Conservation (phyloP, 768 basidiomycete species). For the Kwoniella heveanensis region DNA sequence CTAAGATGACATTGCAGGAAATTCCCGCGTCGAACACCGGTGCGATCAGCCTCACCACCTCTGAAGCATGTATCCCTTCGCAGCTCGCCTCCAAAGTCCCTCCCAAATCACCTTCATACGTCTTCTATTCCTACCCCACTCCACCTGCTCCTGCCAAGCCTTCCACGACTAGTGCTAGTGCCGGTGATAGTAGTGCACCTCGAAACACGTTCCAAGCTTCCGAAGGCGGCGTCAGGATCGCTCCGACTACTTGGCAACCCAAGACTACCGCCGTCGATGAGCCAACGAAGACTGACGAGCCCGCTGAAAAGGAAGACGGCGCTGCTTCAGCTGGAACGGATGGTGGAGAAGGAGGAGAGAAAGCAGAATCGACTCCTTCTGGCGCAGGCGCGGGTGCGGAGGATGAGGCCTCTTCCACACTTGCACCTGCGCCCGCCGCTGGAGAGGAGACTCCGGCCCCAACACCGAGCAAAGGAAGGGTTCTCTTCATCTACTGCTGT, state of each 20-base stretch:
- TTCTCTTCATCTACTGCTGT: conserved; percentile 88
- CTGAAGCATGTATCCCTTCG: conserved; percentile 43
- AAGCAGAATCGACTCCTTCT: background rate
- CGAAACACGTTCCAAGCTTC: conserved; percentile 46
- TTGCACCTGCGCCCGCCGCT: conserved; percentile 3
- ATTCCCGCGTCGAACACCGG: conserved; percentile 34
- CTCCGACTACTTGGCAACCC: conserved; percentile 20
- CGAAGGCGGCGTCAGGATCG: conserved; percentile 38
- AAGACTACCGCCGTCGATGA: background rate
- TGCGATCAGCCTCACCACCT: conserved; percentile 31
- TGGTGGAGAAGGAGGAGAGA: conserved; percentile 1
- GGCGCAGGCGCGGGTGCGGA: background rate
- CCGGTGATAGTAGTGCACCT: conserved; percentile 8
- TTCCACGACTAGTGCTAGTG: conserved; percentile 6
- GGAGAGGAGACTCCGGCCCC: conserved; percentile 7
- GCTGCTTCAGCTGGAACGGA: no score
- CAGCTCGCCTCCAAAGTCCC: conserved; percentile 44
- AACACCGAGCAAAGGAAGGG: conserved; percentile 33
- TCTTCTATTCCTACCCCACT: conserved; percentile 54
- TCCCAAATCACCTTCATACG: conserved; percentile 48
- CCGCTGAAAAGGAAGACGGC: no score
- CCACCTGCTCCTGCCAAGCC: conserved; percentile 27
- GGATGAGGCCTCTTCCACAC: background rate
- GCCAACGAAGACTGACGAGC: conserved; percentile 5
- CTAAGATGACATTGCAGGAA: no score